A percentile compares a stretch with the other conserved stretches of the same genome.
Conservation (phyloP, 202 grass and related monocot genomes). For the Dendrocalamus latiflorus region DNA sequence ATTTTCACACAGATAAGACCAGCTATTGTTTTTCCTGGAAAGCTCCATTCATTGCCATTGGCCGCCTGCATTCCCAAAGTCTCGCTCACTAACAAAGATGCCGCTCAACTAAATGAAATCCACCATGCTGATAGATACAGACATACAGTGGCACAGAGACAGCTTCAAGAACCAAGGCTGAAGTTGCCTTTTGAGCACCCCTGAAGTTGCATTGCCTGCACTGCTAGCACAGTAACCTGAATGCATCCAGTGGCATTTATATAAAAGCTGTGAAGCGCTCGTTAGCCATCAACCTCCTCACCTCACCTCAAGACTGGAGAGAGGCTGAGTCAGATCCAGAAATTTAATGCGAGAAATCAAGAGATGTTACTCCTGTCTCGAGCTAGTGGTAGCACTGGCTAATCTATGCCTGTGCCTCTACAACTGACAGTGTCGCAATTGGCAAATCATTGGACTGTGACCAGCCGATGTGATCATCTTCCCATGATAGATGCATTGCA, state of each 20-base stretch:
- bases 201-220: slow-evolving; percentile 4
- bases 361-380: slow-evolving; percentile 13
- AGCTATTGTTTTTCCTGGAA: slow-evolving; percentile 9
- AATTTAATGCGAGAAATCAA: slow-evolving; percentile 15
- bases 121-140: neutral
- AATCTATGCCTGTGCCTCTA: slow-evolving; percentile 2
- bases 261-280: slow-evolving; percentile 33
- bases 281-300: slow-evolving; percentile 7
- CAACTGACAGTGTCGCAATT: slow-evolving; percentile 16
- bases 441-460: slow-evolving; percentile 31
- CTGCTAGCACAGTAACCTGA: slow-evolving; percentile 35
- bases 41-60: neutral
- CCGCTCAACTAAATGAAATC: neutral
- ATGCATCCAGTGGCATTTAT: slow-evolving; percentile 39
- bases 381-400: too few species aligned
- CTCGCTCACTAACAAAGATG: neutral
- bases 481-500: neutral
- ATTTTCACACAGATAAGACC: neutral
- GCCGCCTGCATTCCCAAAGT: slow-evolving; percentile 11
- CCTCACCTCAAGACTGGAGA: neutral
- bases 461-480: slow-evolving; percentile 31
- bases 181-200: slow-evolving; percentile 2
- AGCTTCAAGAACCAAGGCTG: slow-evolving; percentile 8
- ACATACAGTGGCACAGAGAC: neutral
- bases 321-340: slow-evolving; percentile 6